These are phyloP conservation scores for Leccinum cinnamomeum DNA, from an alignment of 1,284 basidiomycete genomes.

Conservation along the genomic window DNA sequence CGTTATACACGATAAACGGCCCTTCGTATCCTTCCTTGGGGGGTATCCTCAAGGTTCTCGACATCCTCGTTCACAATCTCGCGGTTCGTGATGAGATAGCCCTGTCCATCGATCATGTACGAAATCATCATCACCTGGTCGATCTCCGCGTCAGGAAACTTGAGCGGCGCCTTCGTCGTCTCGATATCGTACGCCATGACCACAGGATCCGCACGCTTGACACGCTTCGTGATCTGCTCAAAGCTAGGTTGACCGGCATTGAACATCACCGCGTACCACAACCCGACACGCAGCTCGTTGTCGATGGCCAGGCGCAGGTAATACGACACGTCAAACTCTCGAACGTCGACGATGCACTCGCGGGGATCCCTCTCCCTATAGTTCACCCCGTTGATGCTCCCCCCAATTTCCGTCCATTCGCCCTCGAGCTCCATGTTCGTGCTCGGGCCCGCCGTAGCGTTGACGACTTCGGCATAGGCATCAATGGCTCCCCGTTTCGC, in stretches of 20 bases:
- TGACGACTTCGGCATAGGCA: conserved; percentile 97
- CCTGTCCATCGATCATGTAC: conserved; percentile 96
- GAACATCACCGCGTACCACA: conserved; percentile 94
- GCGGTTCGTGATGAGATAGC: conserved; percentile 96
- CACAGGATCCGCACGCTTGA: conserved; percentile 98
- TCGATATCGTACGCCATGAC: conserved; percentile 99
- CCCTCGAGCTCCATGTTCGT: conserved; percentile 70
- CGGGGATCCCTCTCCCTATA: conserved; percentile 75
- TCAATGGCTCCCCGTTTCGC: conserved; percentile 96
- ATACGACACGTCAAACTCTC: conserved; percentile 97
- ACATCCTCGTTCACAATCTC: conserved; percentile 98
- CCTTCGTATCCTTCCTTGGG: conserved; percentile 97
- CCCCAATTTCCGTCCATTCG: conserved; percentile 55
- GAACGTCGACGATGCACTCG: conserved; percentile 91
- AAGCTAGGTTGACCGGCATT: conserved; percentile 82
- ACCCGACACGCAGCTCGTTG: conserved; percentile 94
- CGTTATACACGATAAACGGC: conserved; percentile 96
- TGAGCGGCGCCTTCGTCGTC: conserved; percentile 96
- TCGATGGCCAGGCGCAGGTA: conserved; percentile 98
- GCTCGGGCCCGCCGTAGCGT: conserved; percentile 58
- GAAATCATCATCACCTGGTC: conserved; percentile 99
- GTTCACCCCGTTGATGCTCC: conserved; percentile 42
- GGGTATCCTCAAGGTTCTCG: conserved; percentile 98
- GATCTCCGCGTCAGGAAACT: conserved; percentile 94
- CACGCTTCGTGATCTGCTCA: conserved; percentile 74